phyloP scores from a whole-genome alignment of 768 basidiomycete genomes.

The Rhodotorula kratochvilovae region DNA sequence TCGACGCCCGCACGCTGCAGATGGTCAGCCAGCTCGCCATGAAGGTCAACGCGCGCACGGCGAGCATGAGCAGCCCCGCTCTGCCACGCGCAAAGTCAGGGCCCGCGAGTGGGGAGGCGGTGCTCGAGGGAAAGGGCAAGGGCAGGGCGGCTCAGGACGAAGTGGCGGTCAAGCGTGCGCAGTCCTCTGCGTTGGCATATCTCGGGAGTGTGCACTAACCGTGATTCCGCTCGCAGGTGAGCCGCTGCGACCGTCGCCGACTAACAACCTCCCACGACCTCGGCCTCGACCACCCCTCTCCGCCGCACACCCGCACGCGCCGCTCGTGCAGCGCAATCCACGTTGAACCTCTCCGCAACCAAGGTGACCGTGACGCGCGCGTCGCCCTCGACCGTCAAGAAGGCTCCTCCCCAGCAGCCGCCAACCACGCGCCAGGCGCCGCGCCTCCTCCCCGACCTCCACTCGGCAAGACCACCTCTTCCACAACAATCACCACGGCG shows the following conservation, averaged over 20 bases:
- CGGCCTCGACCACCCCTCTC: background rate
- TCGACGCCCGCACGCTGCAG: conserved; percentile 5
- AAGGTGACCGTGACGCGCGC: background rate
- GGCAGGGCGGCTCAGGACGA: background rate
- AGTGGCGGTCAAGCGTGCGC: background rate
- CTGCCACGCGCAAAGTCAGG: background rate
- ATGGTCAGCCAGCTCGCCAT: conserved; percentile 18
- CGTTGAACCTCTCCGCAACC: background rate
- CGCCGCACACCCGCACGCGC: background rate
- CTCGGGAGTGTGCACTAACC: background rate
- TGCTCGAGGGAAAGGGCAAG: background rate
- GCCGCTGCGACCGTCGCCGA: background rate
- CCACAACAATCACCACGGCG: background rate
- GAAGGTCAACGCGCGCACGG: conserved; percentile 11
- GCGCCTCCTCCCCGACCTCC: background rate
- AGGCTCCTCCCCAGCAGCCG: background rate
- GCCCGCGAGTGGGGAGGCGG: background rate
- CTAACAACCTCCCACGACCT: background rate
- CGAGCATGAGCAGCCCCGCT: background rate
- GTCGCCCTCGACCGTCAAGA: background rate
- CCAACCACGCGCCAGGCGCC: background rate
- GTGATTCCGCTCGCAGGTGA: background rate
- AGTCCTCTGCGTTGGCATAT: background rate
- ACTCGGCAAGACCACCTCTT: background rate
- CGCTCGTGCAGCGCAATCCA: background rate